Base-by-base conservation (phyloP, 2,329 filamentous ascomycete species). In the Penicillium thymicola region DNA sequence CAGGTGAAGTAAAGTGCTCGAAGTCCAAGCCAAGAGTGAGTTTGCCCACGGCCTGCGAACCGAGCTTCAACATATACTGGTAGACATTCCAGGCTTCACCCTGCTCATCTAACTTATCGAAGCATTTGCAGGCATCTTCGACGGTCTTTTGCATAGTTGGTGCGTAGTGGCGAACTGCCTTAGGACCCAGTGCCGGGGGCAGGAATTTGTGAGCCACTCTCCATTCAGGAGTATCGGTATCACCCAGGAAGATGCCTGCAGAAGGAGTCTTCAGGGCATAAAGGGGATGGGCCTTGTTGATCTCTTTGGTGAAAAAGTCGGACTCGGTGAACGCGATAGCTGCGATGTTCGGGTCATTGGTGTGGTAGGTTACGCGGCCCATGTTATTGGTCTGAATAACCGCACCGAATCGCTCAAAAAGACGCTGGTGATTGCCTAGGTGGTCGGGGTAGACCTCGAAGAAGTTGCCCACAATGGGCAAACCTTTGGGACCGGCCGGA, bases 361-460 rank as follows among this genome's bases (percentile, higher is more conserved):
- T 83, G 25, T 76, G 75, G 61, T 81, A 84, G 9, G 76, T 72
- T 0, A 67, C 71, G 50, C 69, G 78, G 9, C 82, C 82, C 71
- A 84, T 77, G 65, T 78, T 82, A 21, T 66, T 79, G 0, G 81
- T 84, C 59, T 76, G 76, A 65, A 85, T 76, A 1, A 85, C 58
- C 0, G 78, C 77, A 0, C 82, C 82, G 58, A 82, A 83, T 38
- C 75, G 75, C 1, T 79, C 76, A 51, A 84, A 84, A 0, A 84
- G 70, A 0, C 81, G 75, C 44, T 83, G 76, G 55, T 83, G 78
- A 67, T 85, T 85, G 3, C 82, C 82, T 1, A 85, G 73, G 57
- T 83, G 81, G 59, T 85, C 82, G 0, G 82, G 82, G 62, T 77
- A 85, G 10, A 84, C 68, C 57, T 84, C 81, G 45, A 80, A 79